Evolutionary conservation across 2,329 filamentous ascomycete genomes (phyloP).

Genomic region (Colletotrichum neosansevieriae): DNA sequence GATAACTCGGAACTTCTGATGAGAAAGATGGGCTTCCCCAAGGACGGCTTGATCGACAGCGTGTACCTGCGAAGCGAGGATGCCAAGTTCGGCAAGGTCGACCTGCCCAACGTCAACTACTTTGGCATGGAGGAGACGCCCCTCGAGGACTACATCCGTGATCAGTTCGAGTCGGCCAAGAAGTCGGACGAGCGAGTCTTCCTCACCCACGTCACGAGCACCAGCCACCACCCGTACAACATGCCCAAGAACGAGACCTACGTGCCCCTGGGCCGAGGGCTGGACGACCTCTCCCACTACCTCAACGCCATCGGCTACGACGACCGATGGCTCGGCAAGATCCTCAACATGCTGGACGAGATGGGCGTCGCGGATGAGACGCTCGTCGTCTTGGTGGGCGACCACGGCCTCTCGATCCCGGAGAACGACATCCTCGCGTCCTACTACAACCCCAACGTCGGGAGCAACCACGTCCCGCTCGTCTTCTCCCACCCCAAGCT

Average conservation of each 20-base stretch:
- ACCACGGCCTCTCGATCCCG: constrained; percentile 56
- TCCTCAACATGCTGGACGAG: constrained; percentile 56
- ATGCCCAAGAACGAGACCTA: constrained; percentile 26
- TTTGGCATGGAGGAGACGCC: constrained; percentile 58
- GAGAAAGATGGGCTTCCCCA: constrained; percentile 42
- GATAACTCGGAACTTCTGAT: constrained; percentile 40
- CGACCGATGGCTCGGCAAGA: constrained; percentile 53
- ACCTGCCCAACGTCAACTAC: constrained; percentile 50
- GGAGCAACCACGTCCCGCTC: constrained; percentile 57
- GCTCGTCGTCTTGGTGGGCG: constrained; percentile 59
- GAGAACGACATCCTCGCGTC: constrained; percentile 54
- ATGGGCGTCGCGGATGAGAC: constrained; percentile 58
- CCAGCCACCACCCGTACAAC: constrained; percentile 52
- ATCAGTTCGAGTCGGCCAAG: constrained; percentile 42
- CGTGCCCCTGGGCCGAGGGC: constrained; percentile 22
- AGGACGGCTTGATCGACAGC: constrained; percentile 26
- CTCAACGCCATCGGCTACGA: constrained; percentile 55
- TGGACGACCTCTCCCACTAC: constrained; percentile 52
- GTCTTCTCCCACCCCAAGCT: constrained; percentile 58
- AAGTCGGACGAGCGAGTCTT: constrained; percentile 49
- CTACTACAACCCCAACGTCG: constrained; percentile 58
- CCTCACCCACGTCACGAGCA: constrained; percentile 51
- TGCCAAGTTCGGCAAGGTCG: constrained; percentile 21
- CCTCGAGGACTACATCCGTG: constrained; percentile 51
- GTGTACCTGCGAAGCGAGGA: constrained; percentile 6